Base-by-base conservation (phyloP, 2,329 filamentous ascomycete genomes). In the Leptographium radiaticola region DNA sequence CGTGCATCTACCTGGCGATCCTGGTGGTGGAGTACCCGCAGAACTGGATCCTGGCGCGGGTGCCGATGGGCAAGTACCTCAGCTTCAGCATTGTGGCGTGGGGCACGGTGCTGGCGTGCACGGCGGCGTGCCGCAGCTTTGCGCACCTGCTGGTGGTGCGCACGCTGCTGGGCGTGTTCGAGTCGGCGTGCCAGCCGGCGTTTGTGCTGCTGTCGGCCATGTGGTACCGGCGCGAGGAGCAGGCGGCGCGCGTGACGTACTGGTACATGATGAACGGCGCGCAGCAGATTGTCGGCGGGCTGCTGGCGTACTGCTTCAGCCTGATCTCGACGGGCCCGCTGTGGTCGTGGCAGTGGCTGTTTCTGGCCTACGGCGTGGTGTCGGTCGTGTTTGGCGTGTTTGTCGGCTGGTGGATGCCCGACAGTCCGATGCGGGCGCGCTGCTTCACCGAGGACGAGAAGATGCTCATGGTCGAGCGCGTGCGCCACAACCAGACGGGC, bases 241-340 rank as follows among this genome's bases (percentile, higher is more conserved):
- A 87, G 62, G 76, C 82, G 0, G 66, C 75, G 0, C 76, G 79
- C 6, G 81, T 87, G 4, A 84, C 81, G 0, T 86, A 81, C 65
- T 87, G 84, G 83, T 84, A 85, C 65, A 86, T 86, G 79, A 87
- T 87, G 82, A 88, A 87, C 63, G 84, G 84, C 2, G 75, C 73
- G 1, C 84, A 87, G 62, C 84, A 87, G 62, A 83, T 87, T 51
- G 81, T 87, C 9, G 84, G 84, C 36, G 84, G 84, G 7, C 73
- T 87, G 0, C 70, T 87, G 0, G 83, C 83, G 0, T 86, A 85
- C 64, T 83, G 82, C 58, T 75, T 75, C 59, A 70, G 73, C 2
- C 69, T 79, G 4, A 79, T 81, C 62, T 69, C 67, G 16, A 67
- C 61, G 6, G 75, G 77, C 4, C 69, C 73, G 0, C 70, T 86